Evolutionary conservation across 140 eudicot species (phyloP), one percentile per base, ranked within the genome.

Genomic region (Senecio squalidus): DNA sequence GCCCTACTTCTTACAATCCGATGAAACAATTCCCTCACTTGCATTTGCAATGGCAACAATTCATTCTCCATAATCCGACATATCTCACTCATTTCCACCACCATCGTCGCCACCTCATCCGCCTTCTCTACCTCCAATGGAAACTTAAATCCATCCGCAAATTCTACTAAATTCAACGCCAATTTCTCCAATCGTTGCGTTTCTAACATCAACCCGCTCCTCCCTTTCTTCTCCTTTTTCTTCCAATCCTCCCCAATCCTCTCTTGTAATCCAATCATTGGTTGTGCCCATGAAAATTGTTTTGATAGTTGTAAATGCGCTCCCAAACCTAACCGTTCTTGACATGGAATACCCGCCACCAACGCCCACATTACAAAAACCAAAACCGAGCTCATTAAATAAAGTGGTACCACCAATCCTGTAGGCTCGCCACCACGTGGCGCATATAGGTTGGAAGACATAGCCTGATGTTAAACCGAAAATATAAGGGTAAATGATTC

Each of bases 331-430:
- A 68, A 34, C 27, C 96, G 44, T 5, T 92, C 98, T 16, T 92
- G 98, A 9, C 95, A 86, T 1, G 98, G 98, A 2, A 92, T 62
- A 2, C 96, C 98, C 0, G 98, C 91, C 64, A 92, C 98, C 61
- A 92, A 57, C 0, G 76, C 78, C 98, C 96, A 92, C 96, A 77
- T 80, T 15, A 78, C 84, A 17, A 92, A 81, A 0, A 80, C 84
- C 29, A 92, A 40, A 13, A 87, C 62, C 0, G 81, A 59, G 45
- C 91, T 84, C 92, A 84, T 87, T 0, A 84, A 46, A 39, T 83
- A 81, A 15, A 92, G 81, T 7, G 92, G 88, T 15, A 76, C 23
- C 2, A 80, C 92, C 36, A 87, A 51, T 2, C 94, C 86, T 0
- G 80, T 79, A 0, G 88, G 73, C 64, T 92, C 98, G 0, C 77